Conservation (phyloP, 352 stramenopile genomes). For the Phytopythium delawarense region DNA sequence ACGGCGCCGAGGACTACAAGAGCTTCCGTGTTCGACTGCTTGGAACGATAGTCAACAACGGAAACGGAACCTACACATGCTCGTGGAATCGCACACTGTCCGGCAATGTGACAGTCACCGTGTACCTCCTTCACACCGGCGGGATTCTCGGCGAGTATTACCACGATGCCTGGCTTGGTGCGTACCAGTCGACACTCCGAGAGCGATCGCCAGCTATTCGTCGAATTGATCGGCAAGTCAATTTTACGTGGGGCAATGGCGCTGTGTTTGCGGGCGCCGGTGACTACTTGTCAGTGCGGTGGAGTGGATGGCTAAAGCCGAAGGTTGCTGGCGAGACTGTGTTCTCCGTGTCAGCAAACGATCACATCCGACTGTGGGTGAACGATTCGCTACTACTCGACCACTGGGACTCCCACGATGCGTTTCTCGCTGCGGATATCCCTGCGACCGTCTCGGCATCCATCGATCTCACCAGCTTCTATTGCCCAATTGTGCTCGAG, state of each 20-base stretch:
- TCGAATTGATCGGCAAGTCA: constrained; percentile 61
- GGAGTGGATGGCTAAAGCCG: constrained; percentile 65
- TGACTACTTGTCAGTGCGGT: constrained; percentile 60
- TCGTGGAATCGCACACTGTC: constrained; percentile 42
- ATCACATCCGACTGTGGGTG: constrained; percentile 62
- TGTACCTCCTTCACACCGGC: constrained; percentile 54
- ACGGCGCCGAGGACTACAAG: background rate
- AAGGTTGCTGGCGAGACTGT: constrained; percentile 30
- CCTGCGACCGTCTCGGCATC: constrained; percentile 10
- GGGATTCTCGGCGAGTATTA: constrained; percentile 70
- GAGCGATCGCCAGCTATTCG: constrained; percentile 17
- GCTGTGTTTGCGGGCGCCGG: constrained; percentile 39
- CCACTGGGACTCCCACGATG: constrained; percentile 39
- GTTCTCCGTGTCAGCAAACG: constrained; percentile 41
- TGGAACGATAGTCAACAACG: constrained; percentile 20
- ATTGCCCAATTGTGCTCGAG: constrained; percentile 55
- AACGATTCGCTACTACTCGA: constrained; percentile 60
- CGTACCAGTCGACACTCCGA: background rate
- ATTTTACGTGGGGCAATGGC: constrained; percentile 66
- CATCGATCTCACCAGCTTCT: constrained; percentile 24
- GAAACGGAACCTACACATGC: constrained; percentile 34
- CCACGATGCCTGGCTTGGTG: constrained; percentile 51
- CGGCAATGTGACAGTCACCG: constrained; percentile 42
- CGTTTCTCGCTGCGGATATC: constrained; percentile 12
- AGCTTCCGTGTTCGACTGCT: constrained; percentile 14